Evolutionary conservation across 177 flowering plant genomes (phyloP).

Genomic region (Vitis hybrid): DNA sequence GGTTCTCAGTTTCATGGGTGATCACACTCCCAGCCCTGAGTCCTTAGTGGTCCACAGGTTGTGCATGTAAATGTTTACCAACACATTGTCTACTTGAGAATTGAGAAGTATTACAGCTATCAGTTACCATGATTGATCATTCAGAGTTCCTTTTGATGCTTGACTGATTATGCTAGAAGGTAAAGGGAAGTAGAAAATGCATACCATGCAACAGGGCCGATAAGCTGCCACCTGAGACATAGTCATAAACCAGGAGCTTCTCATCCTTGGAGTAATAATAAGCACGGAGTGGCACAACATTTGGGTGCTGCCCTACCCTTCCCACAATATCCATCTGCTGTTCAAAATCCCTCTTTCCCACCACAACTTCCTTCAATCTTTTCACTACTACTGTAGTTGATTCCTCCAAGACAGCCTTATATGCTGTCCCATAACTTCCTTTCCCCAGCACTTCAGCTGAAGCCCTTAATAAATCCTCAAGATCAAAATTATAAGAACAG

Average conservation of each 20-base stretch:
- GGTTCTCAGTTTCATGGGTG: not conserved
- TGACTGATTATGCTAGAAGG: not conserved
- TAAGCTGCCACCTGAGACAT: slow-evolving; percentile 44
- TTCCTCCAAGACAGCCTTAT: slow-evolving; percentile 67
- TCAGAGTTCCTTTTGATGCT: not conserved
- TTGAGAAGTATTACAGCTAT: not conserved
- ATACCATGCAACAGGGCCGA: slow-evolving; percentile 58
- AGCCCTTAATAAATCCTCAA: slow-evolving; percentile 66
- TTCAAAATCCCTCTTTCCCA: slow-evolving; percentile 63
- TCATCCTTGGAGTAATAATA: slow-evolving; percentile 74
- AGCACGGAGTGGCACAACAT: slow-evolving; percentile 59
- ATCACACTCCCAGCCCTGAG: not conserved
- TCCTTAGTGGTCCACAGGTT: too few relatives aligned
- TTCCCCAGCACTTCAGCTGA: slow-evolving; percentile 78
- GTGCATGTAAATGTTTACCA: not conserved
- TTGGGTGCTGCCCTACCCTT: slow-evolving; percentile 48
- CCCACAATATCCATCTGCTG: slow-evolving; percentile 61
- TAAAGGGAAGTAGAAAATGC: slow-evolving; percentile 1
- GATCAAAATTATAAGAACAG: slow-evolving; percentile 56
- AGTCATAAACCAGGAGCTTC: slow-evolving; percentile 67
- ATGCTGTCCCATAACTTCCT: slow-evolving; percentile 68
- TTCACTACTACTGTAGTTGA: slow-evolving; percentile 61
- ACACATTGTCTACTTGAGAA: not conserved
- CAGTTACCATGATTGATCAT: not conserved
- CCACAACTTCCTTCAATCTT: slow-evolving; percentile 56